A percentile compares a stretch with the other conserved stretches of the same genome.
Evolutionary conservation across 202 grass and related monocot genomes (phyloP).

Genomic region (Bolboschoenoplectus hybrid): DNA sequence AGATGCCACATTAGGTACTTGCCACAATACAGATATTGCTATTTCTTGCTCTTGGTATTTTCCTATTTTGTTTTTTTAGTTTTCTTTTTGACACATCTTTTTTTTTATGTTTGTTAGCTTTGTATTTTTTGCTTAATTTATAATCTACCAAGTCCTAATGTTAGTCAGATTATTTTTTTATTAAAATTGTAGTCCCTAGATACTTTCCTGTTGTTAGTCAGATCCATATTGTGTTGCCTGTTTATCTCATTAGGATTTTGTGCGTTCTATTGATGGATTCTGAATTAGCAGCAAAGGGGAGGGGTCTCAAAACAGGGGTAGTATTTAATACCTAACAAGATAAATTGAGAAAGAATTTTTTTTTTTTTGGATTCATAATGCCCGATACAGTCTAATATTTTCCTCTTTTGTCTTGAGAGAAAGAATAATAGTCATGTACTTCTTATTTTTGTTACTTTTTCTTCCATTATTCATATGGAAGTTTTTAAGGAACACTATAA

Average conservation of each 20-base stretch:
- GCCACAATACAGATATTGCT: not conserved
- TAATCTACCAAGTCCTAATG: constrained; percentile 22
- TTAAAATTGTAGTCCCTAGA: not conserved
- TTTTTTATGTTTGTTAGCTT: not conserved
- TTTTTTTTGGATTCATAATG: not conserved
- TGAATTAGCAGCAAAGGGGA: not conserved
- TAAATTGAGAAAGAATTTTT: not conserved
- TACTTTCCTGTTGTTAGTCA: not conserved
- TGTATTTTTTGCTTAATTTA: not conserved
- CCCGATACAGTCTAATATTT: not conserved
- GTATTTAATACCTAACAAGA: not conserved
- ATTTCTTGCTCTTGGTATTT: not conserved
- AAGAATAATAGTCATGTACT: not conserved
- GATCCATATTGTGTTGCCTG: constrained; percentile 5
- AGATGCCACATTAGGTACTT: constrained; percentile 82
- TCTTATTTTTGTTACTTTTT: not conserved
- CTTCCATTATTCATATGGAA: not conserved
- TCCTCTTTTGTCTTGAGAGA: not conserved
- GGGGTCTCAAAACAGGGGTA: not conserved
- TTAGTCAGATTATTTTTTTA: constrained; percentile 1
- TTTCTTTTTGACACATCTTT: not conserved
- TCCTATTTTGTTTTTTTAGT: not conserved
- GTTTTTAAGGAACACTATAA: not conserved
- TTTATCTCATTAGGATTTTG: not conserved
- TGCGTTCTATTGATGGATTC: not conserved